Evolutionary conservation across 225 moss, liverwort and hornwort species (phyloP), one percentile per base, ranked within the genome.

Genomic region (Marchantia paleacea): DNA sequence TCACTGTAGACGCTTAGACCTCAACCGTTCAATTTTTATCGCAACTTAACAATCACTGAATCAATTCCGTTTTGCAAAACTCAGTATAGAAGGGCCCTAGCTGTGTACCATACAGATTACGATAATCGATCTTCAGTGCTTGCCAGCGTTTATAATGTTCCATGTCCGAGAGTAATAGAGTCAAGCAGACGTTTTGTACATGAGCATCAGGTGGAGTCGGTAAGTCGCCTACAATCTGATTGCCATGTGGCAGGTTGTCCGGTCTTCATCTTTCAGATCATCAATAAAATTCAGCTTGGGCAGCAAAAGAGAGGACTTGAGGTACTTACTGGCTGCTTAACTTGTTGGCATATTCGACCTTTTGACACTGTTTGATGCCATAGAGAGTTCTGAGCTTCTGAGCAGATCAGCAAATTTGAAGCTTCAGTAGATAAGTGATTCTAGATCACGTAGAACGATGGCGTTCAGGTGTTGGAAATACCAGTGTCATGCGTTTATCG

Each of bases 201-300:
- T 64, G 64, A 64, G 22, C 19, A 64, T 19, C 22, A 19, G 64
- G 10, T 3, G n/a, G 64, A 64, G 19, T 12, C 57, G 19, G 64
- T n/a, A 24, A 9, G n/a, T 64, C 11, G 64, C 64, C 24, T 64
- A 9, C 64, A 49, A 83, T 79, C 75, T 83, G 79, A 81, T 73
- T 75, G 67, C 48, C 69, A 51, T 55, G 70, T 78, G 82, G 82
- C 81, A 87, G 87, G 87, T 78, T 87, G 84, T 81, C 87, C 87
- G 70, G 80, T 80, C 64, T 88, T 85, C 79, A 72, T 88, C 76
- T 88, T 88, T 69, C 88, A 88, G 79, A 78, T 83, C 49, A 78
- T 83, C 66, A 72, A 69, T 52, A 72, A 55, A 79, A 69, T 67
- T 85, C 82, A 82, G 64, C 54, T 82, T 73, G 82, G 55, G 49